Evolutionary conservation across 495 filamentous ascomycete species (phyloP).

Genomic region (Aspergillus baeticus): DNA sequence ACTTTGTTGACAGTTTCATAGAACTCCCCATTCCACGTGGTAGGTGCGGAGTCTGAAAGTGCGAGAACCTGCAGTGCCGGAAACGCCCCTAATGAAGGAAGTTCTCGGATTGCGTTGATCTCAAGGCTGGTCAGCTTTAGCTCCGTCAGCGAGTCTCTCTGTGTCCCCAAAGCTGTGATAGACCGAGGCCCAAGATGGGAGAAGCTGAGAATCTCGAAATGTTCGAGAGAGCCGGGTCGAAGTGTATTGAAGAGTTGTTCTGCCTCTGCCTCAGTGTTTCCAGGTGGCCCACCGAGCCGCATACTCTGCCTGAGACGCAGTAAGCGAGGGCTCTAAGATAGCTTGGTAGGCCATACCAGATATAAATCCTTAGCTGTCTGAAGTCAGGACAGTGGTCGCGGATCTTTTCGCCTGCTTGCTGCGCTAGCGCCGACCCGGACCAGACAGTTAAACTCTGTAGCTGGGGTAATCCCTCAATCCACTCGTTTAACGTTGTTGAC

Average conservation of each 20-base stretch:
- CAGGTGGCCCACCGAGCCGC: constrained; percentile 2
- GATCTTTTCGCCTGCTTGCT: constrained; percentile 52
- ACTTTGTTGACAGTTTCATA: constrained; percentile 52
- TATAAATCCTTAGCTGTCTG: constrained; percentile 56
- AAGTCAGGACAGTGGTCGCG: constrained; percentile 59
- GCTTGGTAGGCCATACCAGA: constrained; percentile 34
- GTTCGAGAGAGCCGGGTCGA: constrained; percentile 54
- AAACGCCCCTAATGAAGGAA: constrained; percentile 44
- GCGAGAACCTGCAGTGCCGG: constrained; percentile 51
- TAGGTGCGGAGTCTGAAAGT: constrained; percentile 42
- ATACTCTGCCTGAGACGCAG: background rate
- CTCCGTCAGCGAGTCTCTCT: constrained; percentile 54
- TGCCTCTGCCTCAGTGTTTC: constrained; percentile 50
- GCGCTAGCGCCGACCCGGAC: constrained; percentile 55
- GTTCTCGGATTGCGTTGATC: constrained; percentile 38
- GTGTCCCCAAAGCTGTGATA: constrained; percentile 56
- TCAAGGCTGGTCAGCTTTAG: constrained; percentile 54
- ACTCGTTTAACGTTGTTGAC: constrained; percentile 37
- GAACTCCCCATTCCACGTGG: constrained; percentile 35
- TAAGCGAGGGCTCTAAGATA: background rate
- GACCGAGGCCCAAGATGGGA: constrained; percentile 52
- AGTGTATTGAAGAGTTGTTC: constrained; percentile 58
- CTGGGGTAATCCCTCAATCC: constrained; percentile 43
- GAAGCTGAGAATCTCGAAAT: constrained; percentile 56
- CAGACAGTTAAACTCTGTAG: constrained; percentile 53